Evolutionary conservation across 257 asterid species (phyloP), one percentile per base, ranked within the genome.

Genomic region (Solanum bulbocastanum): DNA sequence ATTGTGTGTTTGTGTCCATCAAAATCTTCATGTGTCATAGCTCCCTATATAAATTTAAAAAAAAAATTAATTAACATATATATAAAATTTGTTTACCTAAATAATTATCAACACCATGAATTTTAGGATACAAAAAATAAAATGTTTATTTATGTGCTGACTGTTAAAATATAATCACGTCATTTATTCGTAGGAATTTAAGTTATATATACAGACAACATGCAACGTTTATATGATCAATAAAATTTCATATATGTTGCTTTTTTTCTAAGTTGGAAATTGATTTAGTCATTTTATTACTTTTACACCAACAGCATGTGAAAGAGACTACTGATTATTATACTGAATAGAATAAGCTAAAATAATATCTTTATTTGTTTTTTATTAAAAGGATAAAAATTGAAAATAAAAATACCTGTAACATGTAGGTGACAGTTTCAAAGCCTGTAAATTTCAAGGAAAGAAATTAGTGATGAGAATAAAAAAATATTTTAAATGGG

Each of bases 341-440:
- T 14, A 58, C 69, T 60, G 4, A 58, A 65, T n/a, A 65, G 7
- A 65, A 65, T 65, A 65, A 66, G 22, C 22, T 27, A 66, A 23
- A 13, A 25, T 27, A 66, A 11, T 11, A 25, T 66, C 9, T 25
- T 66, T 66, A 11, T 66, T 66, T 66, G 10, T 6, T 65, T 27
- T 25, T 66, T 66, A 27, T 30, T 27, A 5, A 68, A 10, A 30
- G 30, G 30, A 30, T 30, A 30, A 73, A 73, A 69, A 69, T 68
- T 69, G 39, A 71, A 16, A 33, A 72, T 72, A 72, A 72, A 72
- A 72, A 4, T 72, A 95, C 99, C 99, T 96, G 96, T 49, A 96
- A 90, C 98, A 96, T 92, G 88, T 96, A 96, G 49, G 99, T 96
- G 91, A 96, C 99, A 1, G 99, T 96, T 90, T 96, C 98, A 87